These are phyloP conservation scores for Chloranthus sessilifolius DNA, from an alignment of 164 flowering plant genomes.

Conservation along the genomic window DNA sequence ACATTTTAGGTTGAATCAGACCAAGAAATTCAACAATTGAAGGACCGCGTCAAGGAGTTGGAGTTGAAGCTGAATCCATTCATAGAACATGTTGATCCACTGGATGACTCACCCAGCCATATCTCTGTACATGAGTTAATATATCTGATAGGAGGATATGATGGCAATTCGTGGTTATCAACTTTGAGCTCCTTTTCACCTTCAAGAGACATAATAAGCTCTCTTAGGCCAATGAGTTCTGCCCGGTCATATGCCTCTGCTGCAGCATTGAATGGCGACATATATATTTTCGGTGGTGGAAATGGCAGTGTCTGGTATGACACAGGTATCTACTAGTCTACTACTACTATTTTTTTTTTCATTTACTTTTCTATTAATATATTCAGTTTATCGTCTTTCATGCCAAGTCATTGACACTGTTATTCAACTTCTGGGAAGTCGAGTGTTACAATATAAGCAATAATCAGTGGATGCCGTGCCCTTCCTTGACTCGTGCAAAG, in stretches of 20 bases:
- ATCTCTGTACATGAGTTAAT: constrained; percentile 34
- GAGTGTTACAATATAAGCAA: constrained; percentile 48
- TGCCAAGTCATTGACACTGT: not conserved
- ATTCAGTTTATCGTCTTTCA: not conserved
- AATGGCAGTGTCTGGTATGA: constrained; percentile 57
- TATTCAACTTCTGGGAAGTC: constrained; percentile 36
- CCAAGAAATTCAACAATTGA: constrained; percentile 37
- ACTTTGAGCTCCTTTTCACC: constrained; percentile 52
- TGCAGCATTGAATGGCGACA: constrained; percentile 39
- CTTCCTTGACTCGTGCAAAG: constrained; percentile 46
- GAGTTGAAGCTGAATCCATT: constrained; percentile 27
- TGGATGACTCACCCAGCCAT: constrained; percentile 13
- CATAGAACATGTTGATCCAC: constrained; percentile 10
- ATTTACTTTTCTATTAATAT: not conserved
- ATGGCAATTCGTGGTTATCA: constrained; percentile 61
- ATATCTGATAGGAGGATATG: constrained; percentile 68
- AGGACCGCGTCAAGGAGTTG: constrained; percentile 29
- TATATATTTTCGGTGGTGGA: constrained; percentile 80
- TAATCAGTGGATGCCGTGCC: constrained; percentile 51
- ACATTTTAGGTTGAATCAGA: constrained; percentile 44
- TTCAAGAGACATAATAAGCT: constrained; percentile 38
- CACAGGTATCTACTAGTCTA: constrained; percentile 51
- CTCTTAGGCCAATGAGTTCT: constrained; percentile 58
- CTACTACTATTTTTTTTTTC: not conserved
- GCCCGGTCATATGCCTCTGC: constrained; percentile 62